Percentiles rank a stretch among this genome's conserved stretches.
phyloP scores from a whole-genome alignment of 140 eudicot genomes.

The Senecio squalidus region DNA sequence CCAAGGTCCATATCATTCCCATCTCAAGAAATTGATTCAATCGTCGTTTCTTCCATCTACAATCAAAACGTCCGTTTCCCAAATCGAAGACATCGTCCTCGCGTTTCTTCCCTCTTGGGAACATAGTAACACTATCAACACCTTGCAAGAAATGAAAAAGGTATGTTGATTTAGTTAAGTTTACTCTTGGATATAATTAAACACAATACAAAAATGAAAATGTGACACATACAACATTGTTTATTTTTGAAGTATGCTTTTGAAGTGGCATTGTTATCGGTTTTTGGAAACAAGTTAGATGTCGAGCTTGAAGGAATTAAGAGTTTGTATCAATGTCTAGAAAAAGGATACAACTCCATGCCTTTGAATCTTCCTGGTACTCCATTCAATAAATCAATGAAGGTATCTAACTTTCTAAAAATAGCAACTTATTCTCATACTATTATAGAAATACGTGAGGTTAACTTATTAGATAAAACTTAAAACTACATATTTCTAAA shows the following conservation, averaged over 20 bases:
- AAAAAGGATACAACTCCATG: slow-evolving; percentile 96
- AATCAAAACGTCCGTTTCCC: slow-evolving; percentile 39
- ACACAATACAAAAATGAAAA: no score
- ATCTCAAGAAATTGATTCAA: slow-evolving; percentile 66
- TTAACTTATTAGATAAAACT: not conserved
- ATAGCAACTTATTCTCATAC: not conserved
- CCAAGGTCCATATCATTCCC: slow-evolving; percentile 77
- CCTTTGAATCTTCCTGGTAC: slow-evolving; percentile 82
- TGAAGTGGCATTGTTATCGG: slow-evolving; percentile 75
- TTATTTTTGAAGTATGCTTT: slow-evolving; percentile 57
- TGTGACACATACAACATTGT: not conserved
- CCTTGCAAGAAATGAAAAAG: slow-evolving; percentile 80
- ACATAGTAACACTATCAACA: slow-evolving; percentile 34
- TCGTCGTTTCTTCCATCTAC: slow-evolving; percentile 55
- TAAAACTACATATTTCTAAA: not conserved
- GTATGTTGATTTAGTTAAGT: slow-evolving; percentile 23
- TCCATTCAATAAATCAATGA: slow-evolving; percentile 66
- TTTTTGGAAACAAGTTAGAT: slow-evolving; percentile 53
- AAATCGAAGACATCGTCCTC: slow-evolving; percentile 50
- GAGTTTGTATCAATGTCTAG: slow-evolving; percentile 52
- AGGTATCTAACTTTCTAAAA: slow-evolving; percentile 32
- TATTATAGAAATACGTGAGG: not conserved
- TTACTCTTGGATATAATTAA: not conserved
- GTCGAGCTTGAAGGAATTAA: slow-evolving; percentile 54
- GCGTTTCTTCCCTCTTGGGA: slow-evolving; percentile 46